Percentiles rank a stretch among this genome's conserved stretches.
Conservation (phyloP, 495 filamentous ascomycete genomes). For the Acidiella bohemica region DNA sequence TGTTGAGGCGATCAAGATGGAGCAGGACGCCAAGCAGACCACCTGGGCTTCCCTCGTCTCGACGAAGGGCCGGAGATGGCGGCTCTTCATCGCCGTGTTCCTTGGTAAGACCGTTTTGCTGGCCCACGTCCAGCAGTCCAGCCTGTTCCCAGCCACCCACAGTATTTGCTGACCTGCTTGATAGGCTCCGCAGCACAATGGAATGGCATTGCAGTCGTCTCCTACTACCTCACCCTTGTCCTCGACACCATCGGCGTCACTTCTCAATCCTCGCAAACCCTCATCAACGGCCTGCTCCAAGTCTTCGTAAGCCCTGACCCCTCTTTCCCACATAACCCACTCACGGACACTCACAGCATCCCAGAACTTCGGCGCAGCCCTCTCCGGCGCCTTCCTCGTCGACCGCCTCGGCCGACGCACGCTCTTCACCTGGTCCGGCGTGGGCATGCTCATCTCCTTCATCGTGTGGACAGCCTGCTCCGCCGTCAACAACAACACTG, state of each 20-base stretch:
- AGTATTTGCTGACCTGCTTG: too few species aligned
- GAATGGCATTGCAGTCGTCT: conserved; percentile 21
- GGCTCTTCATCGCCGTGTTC: conserved; percentile 3
- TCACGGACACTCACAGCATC: too few species aligned
- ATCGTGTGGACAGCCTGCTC: conserved; percentile 35
- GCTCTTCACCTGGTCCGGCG: conserved; percentile 37
- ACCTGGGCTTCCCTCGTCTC: conserved; percentile 4
- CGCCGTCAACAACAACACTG: conserved; percentile 20
- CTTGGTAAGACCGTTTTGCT: too few species aligned
- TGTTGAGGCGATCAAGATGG: conserved; percentile 6
- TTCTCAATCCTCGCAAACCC: conserved; percentile 20
- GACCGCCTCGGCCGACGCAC: conserved; percentile 41
- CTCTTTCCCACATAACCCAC: too few species aligned
- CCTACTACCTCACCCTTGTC: conserved; percentile 28
- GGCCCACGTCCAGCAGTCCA: too few species aligned
- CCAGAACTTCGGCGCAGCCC: conserved; percentile 37
- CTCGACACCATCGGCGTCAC: conserved; percentile 32
- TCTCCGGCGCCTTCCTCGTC: conserved; percentile 38
- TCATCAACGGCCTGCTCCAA: conserved; percentile 28
- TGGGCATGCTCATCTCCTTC: conserved; percentile 38
- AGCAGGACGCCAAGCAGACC: conserved; percentile 7
- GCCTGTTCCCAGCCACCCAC: too few species aligned
- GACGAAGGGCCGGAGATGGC: conserved; percentile 5
- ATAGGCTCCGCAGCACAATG: conserved; percentile 35
- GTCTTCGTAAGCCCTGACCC: conserved; percentile 30